Base-by-base conservation (phyloP, 1,284 basidiomycete genomes). In the Naganishia albida region DNA sequence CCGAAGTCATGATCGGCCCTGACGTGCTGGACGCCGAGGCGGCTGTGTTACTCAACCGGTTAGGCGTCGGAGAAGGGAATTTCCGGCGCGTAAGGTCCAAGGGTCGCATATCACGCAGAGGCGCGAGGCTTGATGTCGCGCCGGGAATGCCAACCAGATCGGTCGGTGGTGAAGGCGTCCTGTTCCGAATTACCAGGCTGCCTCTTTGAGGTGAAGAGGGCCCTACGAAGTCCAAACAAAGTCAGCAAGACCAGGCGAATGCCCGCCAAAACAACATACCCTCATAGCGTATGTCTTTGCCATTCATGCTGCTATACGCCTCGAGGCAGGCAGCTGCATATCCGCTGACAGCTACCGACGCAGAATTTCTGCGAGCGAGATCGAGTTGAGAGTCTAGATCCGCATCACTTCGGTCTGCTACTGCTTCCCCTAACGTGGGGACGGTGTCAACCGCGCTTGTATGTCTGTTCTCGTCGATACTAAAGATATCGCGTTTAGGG, bases 201-300 rank as follows among this genome's bases (percentile, higher is more conserved):
- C 66, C 54, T 25, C 51, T 18, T 20, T 46, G 62, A 26, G 62
- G 62, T n/a, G 66, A 55, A 15, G 51, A 7, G 6, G 23, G 72
- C 65, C 53, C 80, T 82, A 60, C 42, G 57, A n/a, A 40, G 20
- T 10, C 16, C 40, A 13, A 2, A 28, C 10, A 10, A 2, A 20
- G n/a, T 53, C 26, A 55, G 42, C 50, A 62, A 46, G 34, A 12
- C 26, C 43, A 38, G 3, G 20, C 4, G 0, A 3, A 30, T 26
- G n/a, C 30, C 30, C n/a, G 15, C 7, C 20, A 30, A 50, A 18
- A 8, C 16, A 20, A 38, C 62, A 3, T 44, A 43, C 62, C 52
- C 56, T 62, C 7, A 54, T 65, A 62, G 42, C 52, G 23, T 51
- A 60, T 51, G 28, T 23, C 20, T 28, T 49, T 30, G 38, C 49